Evolutionary conservation across 140 eudicot genomes (phyloP).

Genomic region (Oenanthe javanica): DNA sequence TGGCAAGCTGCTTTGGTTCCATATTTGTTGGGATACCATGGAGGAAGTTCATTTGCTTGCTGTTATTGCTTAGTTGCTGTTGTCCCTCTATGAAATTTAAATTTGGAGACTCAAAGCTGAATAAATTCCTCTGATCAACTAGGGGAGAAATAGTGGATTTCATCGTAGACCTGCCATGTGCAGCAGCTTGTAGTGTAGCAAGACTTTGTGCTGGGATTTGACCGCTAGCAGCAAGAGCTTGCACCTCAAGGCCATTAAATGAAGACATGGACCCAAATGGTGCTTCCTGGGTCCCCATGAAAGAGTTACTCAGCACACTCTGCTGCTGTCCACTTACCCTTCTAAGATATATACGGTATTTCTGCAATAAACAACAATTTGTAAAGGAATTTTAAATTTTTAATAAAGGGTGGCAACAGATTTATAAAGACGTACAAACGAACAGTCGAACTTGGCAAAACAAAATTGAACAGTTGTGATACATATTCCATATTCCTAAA

Average conservation of each 20-base stretch:
- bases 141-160: conserved; percentile 51
- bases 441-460: not conserved
- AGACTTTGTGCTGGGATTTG: conserved; percentile 75
- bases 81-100: conserved; percentile 32
- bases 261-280: conserved; percentile 55
- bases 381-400: conserved; percentile 3
- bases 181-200: conserved; percentile 63
- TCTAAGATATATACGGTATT: conserved; percentile 84
- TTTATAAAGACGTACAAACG: not conserved
- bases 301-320: conserved; percentile 47
- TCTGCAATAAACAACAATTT: conserved; percentile 38
- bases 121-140: conserved; percentile 53
- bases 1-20: conserved; percentile 81
- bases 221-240: conserved; percentile 54
- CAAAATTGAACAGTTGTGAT: not conserved
- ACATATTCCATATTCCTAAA: not conserved
- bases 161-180: conserved; percentile 32
- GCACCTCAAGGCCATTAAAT: conserved; percentile 56
- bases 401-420: not conserved
- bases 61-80: conserved; percentile 24
- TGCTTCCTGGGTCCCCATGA: conserved; percentile 49
- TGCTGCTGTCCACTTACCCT: conserved; percentile 66
- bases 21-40: conserved; percentile 90
- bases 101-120: conserved; percentile 43
- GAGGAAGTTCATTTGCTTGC: conserved; percentile 57